Evolutionary conservation across 345 rosid species (phyloP), one percentile per base, ranked within the genome.

Genomic region (Passiflora organensis): DNA sequence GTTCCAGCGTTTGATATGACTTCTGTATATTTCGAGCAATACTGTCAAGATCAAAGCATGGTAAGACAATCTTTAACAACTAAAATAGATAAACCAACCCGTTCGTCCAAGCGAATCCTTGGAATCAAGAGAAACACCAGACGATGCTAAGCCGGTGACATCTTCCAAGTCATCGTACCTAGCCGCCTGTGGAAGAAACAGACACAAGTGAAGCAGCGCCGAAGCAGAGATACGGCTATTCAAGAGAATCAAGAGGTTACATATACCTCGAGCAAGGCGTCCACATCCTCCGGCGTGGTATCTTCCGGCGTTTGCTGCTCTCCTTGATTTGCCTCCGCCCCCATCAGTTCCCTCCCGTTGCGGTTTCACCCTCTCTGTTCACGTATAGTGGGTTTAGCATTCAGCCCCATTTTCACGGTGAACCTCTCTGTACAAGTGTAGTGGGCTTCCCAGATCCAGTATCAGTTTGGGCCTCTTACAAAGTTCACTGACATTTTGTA

Each of bases 21-120:
- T 28, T 3, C 34, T 2, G 34, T 2, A 28, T 28, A 28, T 28
- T 28, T 0, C 11, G 34, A 52, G 6, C 11, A 34, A 17, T 1
- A 14, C 6, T 10, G 10, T 4, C 10, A 14, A 4, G 48, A 59
- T 18, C 0, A 5, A n/a, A 70, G 21, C 18, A 21, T 6, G 32
- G 2, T 19, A 36, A 16, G 41, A 22, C 10, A 49, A 28, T 20
- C 0, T 12, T 22, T 34, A 5, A 20, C 2, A 32, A 47, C n/a
- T n/a, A 2, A 23, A 15, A 6, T 20, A 6, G 21, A 13, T 43
- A 3, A 39, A 2, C 18, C n/a, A 21, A 86, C 95, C 94, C 59
- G 99, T 81, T 34, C 91, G 82, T 65, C 99, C 96, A 56, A 77
- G 71, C 20, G 89, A 82, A 62, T 93, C 99, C 64, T 82, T 84